These are phyloP conservation scores for Skeletonema grethae DNA, from an alignment of 108 stramenopile species.

Conservation along the genomic window DNA sequence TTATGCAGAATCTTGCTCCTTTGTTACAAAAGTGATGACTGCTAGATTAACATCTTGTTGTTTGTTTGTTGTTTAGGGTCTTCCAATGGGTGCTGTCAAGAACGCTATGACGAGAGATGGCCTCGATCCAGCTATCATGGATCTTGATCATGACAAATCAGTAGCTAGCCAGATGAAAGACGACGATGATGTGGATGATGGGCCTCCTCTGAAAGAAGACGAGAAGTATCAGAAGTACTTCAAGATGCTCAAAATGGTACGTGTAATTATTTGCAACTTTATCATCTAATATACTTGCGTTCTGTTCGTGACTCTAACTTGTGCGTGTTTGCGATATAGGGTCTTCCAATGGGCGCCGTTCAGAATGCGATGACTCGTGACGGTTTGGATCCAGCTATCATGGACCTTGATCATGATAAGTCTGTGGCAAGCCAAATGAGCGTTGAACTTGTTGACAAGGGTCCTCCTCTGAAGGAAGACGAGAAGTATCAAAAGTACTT, in stretches of 20 bases:
- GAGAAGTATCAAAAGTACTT: conserved; percentile 77
- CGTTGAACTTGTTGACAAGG: conserved; percentile 35
- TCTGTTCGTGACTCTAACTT: neutral
- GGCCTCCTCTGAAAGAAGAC: conserved; percentile 66
- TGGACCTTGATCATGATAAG: conserved; percentile 74
- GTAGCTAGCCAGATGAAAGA: conserved; percentile 32
- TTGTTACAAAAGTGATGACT: neutral
- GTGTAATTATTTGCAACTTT: neutral
- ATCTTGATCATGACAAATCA: conserved; percentile 54
- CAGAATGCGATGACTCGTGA: conserved; percentile 68
- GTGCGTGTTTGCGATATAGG: conserved; percentile 13
- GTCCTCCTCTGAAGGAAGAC: conserved; percentile 77
- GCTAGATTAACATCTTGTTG: neutral
- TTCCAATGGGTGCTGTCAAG: conserved; percentile 76
- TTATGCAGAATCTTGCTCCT: neutral
- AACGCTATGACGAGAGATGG: conserved; percentile 60
- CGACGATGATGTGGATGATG: conserved; percentile 18
- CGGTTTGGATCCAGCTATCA: conserved; percentile 71
- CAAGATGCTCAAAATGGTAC: conserved; percentile 65
- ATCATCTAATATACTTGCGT: neutral
- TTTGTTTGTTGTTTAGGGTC: conserved; percentile 32
- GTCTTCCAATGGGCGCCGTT: conserved; percentile 70
- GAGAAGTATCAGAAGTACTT: conserved; percentile 68
- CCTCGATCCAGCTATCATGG: conserved; percentile 52
- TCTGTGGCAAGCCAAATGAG: conserved; percentile 49